These are phyloP conservation scores for Panicum miliaceum DNA, from an alignment of 176 grass and related monocot species.

Conservation along the genomic window DNA sequence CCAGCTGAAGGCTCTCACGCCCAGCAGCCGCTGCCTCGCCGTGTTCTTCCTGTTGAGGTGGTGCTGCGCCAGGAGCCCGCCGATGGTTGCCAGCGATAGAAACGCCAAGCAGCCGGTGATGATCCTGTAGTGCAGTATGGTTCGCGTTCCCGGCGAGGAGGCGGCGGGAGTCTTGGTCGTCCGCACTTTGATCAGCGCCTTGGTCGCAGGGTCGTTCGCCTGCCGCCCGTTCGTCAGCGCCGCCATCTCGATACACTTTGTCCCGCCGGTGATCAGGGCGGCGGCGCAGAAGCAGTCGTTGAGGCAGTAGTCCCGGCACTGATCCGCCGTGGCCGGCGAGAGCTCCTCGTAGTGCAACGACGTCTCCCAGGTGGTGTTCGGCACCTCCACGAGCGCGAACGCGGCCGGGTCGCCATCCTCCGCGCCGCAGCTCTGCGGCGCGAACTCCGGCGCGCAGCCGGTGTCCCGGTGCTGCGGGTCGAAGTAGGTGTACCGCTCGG, in stretches of 20 bases:
- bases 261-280: neutral
- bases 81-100: neutral
- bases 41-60: neutral
- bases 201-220: neutral
- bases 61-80: neutral
- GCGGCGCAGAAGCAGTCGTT: slow-evolving; percentile 35
- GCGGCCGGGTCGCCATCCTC: neutral
- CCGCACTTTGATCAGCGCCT: slow-evolving; percentile 37
- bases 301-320: neutral
- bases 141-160: neutral
- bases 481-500: neutral
- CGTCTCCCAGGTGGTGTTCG: neutral
- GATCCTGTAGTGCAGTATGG: neutral
- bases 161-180: no score
- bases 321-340: neutral
- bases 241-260: neutral
- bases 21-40: neutral
- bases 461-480: neutral
- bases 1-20: slow-evolving; percentile 28
- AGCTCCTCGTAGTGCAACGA: neutral
- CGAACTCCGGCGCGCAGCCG: slow-evolving; percentile 42
- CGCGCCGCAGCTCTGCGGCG: slow-evolving; percentile 25
- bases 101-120: neutral
- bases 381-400: neutral
- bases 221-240: neutral